Evolutionary conservation across 163 green algal species (phyloP), one percentile per base, ranked within the genome.

Genomic region (Chlamydomonas reinhardtii): DNA sequence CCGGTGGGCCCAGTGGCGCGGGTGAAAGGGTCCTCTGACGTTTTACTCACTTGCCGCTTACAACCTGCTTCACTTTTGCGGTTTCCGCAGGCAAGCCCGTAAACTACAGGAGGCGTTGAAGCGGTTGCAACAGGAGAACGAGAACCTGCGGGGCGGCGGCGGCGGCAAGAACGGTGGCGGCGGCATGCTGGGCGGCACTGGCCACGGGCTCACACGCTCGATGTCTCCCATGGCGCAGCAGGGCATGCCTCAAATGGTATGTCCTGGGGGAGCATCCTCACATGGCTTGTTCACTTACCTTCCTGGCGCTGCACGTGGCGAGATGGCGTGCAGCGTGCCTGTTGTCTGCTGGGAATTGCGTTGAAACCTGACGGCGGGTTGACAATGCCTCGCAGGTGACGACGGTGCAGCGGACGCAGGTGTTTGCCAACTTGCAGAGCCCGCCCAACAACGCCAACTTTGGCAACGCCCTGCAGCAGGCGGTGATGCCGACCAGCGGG

Each of bases 81-180:
- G n/a, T n/a, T n/a, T n/a, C n/a, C 72, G 69, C 89, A 94, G 91
- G 88, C 92, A 95, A 74, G 71, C 88, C 0, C 77, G 88, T 0
- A 94, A 94, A 68, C 88, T 94, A 20, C 85, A 92, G 54, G 92
- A 95, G 52, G 92, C 94, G 83, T 59, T 93, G 31, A 91, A 94
- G 62, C 79, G 37, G 29, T 27, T 91, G n/a, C 86, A 94, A 81
- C 66, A 88, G 61, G 88, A 95, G 39, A 93, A 91, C 48, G 89
- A 94, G 17, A 73, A 79, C 31, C n/a, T 69, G 11, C 73, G 73
- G n/a, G n/a, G 52, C n/a, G 2, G 29, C 52, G 24, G 61, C 25
- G 76, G 76, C 20, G 25, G 19, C 20, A 27, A 65, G 3, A 35
- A 35, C 5, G 27, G 29, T 3, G 62, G 25, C 62, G 62, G 29